Evolutionary conservation across 805 yeast species (phyloP).

Genomic region (Yarrowia divulgata): DNA sequence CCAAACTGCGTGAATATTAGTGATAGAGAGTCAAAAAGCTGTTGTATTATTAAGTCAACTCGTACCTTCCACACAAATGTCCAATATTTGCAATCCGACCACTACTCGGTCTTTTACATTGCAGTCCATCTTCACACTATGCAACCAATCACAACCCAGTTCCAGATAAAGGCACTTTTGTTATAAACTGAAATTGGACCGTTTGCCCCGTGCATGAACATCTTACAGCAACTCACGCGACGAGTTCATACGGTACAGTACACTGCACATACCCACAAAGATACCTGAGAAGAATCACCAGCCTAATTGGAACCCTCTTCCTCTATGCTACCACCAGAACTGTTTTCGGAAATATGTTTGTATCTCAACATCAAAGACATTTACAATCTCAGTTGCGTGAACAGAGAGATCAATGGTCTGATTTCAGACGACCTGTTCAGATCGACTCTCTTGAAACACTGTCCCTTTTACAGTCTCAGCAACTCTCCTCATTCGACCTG

Average conservation of each 20-base stretch:
- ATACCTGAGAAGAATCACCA: neutral
- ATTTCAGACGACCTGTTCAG: neutral
- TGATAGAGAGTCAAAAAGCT: no score
- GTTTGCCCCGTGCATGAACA: conserved; percentile 3
- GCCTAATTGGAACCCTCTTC: no score
- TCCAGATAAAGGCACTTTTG: neutral
- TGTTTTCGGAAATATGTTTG: conserved; percentile 2
- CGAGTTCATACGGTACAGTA: no score
- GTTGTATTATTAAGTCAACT: no score
- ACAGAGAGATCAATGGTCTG: neutral
- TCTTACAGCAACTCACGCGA: neutral
- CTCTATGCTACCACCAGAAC: conserved; percentile 8
- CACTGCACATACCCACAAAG: neutral
- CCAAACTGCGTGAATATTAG: no score
- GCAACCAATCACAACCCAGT: neutral
- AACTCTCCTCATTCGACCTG: conserved; percentile 7
- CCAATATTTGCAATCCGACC: no score
- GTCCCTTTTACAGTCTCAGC: neutral
- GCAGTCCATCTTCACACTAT: no score
- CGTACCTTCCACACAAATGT: no score
- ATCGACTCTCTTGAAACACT: neutral
- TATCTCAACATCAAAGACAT: conserved; percentile 1
- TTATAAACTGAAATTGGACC: neutral
- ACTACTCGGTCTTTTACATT: no score
- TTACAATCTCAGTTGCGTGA: neutral